Base-by-base conservation (phyloP, 2,329 filamentous ascomycete genomes). In the Pseudopithomyces maydicus region DNA sequence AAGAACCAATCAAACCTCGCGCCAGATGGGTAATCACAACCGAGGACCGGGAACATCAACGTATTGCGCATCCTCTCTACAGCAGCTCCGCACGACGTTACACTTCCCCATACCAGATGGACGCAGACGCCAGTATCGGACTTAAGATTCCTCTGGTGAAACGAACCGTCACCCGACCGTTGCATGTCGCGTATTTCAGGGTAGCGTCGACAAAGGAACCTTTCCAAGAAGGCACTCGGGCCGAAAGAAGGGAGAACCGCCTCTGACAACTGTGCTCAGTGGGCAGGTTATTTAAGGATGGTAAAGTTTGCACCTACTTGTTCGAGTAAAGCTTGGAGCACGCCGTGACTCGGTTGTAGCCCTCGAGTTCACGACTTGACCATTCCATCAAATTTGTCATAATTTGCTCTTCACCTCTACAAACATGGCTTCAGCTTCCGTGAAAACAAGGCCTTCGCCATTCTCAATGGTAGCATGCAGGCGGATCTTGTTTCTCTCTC, bases 401-500 rank as follows among this genome's bases (percentile, higher is more conserved):
- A 74, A 44, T 52, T 66, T 73, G 4, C 54, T 58, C 52, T 59
- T 68, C 23, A 66, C 46, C 49, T 68, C 63, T 29, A 82, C 69
- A 65, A 84, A 88, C 63, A 88, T 64, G n/a, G 76, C 80, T 29
- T 88, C 84, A 1, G 76, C 83, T 19, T 66, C 78, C 5, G 85
- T 81, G 66, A 84, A 77, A 36, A 84, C 72, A 2, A 64, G 73
- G 1, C 82, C 81, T 2, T 78, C 64, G 1, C 78, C 80, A 57
- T 84, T 78, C 66, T 83, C 81, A 19, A 88, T 70, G 32, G 76
- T 77, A 1, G 76, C 82, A 46, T 77, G 75, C 7, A 82, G 68
- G 62, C 75, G 85, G 17, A 80, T 74, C 74, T 88, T 88, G 61
- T 84, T 79, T 3, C 83, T 82, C 42, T 85, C 82, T 11, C 74